Percentiles rank a stretch among this genome's conserved stretches.
phyloP scores from a whole-genome alignment of 495 filamentous ascomycete species.

The Neurospora discreta region DNA sequence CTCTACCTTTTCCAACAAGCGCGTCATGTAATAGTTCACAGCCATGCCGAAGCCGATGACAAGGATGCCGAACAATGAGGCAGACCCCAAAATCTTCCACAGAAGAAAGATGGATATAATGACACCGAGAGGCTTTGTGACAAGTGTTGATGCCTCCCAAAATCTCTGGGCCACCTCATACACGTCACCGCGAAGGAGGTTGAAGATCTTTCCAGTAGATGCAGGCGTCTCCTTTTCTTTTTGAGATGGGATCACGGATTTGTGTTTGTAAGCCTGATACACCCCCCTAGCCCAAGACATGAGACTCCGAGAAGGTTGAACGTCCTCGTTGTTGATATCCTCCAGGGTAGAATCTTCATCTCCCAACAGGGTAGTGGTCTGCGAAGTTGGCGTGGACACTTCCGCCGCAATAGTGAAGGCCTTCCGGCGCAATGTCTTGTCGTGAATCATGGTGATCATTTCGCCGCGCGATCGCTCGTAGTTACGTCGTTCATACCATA shows the following conservation, averaged over 20 bases:
- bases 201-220: slow-evolving; percentile 75
- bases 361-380: slow-evolving; percentile 16
- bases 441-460: slow-evolving; percentile 80
- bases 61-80: slow-evolving; percentile 62
- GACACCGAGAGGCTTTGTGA: slow-evolving; percentile 58
- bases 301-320: slow-evolving; percentile 1
- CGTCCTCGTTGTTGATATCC: slow-evolving; percentile 12
- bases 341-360: slow-evolving; percentile 9
- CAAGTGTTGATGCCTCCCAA: slow-evolving; percentile 63
- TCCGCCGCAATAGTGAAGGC: slow-evolving; percentile 39
- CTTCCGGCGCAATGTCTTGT: slow-evolving; percentile 70
- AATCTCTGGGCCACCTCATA: slow-evolving; percentile 75
- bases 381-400: slow-evolving; percentile 8
- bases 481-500: slow-evolving; percentile 61
- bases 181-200: slow-evolving; percentile 64
- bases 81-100: slow-evolving; percentile 64
- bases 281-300: slow-evolving; percentile 2
- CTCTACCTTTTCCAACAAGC: slow-evolving; percentile 50
- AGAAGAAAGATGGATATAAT: slow-evolving; percentile 57
- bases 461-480: slow-evolving; percentile 76
- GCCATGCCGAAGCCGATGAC: slow-evolving; percentile 53
- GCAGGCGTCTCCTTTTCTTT: slow-evolving; percentile 38
- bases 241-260: background rate
- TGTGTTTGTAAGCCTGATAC: background rate
- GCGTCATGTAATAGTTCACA: slow-evolving; percentile 52